These are phyloP conservation scores for Neonothopanus nambi DNA, from an alignment of 1,284 basidiomycete species.

Conservation along the genomic window DNA sequence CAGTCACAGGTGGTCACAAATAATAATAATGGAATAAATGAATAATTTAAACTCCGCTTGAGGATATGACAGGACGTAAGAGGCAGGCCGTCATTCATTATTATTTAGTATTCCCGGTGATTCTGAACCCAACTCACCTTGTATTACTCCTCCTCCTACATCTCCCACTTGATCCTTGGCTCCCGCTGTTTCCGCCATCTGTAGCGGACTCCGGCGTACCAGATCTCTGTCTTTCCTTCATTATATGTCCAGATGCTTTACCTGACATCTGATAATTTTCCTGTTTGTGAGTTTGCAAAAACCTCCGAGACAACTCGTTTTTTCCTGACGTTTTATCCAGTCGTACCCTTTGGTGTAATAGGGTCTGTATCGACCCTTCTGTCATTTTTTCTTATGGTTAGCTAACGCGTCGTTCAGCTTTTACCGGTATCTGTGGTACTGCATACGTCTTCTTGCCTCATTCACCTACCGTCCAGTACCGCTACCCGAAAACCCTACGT, in stretches of 20 bases:
- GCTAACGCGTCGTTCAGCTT: slow-evolving; percentile 44
- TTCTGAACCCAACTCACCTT: too few species aligned
- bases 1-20: too few species aligned
- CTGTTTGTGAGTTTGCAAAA: slow-evolving; percentile 59
- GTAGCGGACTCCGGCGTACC: too few species aligned
- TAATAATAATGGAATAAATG: too few species aligned
- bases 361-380: slow-evolving; percentile 55
- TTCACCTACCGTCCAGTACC: slow-evolving; percentile 83
- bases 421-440: slow-evolving; percentile 90
- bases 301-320: not conserved
- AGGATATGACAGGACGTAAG: too few species aligned
- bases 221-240: not conserved
- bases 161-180: too few species aligned
- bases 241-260: slow-evolving; percentile 49
- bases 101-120: too few species aligned
- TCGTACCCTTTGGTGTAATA: slow-evolving; percentile 89
- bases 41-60: too few species aligned
- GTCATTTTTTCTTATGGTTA: not conserved
- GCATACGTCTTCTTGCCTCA: slow-evolving; percentile 77
- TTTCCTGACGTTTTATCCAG: slow-evolving; percentile 38
- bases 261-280: slow-evolving; percentile 78
- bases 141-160: too few species aligned
- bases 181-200: too few species aligned
- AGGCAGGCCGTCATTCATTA: too few species aligned
- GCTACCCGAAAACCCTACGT: slow-evolving; percentile 85